A percentile compares a stretch with the other conserved stretches of the same genome.
phyloP scores from a whole-genome alignment of 2,329 filamentous ascomycete species.

The Colletotrichum australisinense region DNA sequence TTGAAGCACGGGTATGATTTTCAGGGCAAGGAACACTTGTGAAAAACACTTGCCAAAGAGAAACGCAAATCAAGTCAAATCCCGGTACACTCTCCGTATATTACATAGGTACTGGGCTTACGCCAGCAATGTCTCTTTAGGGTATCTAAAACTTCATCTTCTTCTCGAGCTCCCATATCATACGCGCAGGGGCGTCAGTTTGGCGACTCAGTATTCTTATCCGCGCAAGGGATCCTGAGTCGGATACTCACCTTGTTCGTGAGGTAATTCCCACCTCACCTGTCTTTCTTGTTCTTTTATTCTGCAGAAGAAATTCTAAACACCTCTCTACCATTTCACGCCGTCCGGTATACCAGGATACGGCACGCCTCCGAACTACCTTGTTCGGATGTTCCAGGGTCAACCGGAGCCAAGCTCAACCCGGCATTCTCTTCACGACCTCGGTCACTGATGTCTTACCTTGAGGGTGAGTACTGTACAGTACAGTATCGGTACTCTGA shows the following conservation, averaged over 20 bases:
- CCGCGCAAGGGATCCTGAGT: slow-evolving; percentile 12
- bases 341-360: not conserved
- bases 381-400: not conserved
- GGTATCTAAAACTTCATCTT: not conserved
- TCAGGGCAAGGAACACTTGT: slow-evolving; percentile 11
- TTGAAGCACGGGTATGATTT: slow-evolving; percentile 5
- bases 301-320: not conserved
- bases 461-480: too few species aligned
- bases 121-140: not conserved
- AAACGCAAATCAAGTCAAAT: not conserved
- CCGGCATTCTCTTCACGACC: slow-evolving; percentile 17
- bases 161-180: not conserved
- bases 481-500: not conserved
- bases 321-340: not conserved
- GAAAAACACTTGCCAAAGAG: not conserved
- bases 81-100: not conserved
- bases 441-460: not conserved
- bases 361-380: not conserved
- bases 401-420: not conserved
- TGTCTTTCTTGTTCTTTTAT: not conserved
- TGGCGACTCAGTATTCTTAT: not conserved
- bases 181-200: not conserved
- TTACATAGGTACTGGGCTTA: not conserved
- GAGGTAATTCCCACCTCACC: not conserved
- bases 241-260: not conserved